These are phyloP conservation scores for Aspergillus homomorphus DNA, from an alignment of 495 filamentous ascomycete genomes.

Conservation along the genomic window DNA sequence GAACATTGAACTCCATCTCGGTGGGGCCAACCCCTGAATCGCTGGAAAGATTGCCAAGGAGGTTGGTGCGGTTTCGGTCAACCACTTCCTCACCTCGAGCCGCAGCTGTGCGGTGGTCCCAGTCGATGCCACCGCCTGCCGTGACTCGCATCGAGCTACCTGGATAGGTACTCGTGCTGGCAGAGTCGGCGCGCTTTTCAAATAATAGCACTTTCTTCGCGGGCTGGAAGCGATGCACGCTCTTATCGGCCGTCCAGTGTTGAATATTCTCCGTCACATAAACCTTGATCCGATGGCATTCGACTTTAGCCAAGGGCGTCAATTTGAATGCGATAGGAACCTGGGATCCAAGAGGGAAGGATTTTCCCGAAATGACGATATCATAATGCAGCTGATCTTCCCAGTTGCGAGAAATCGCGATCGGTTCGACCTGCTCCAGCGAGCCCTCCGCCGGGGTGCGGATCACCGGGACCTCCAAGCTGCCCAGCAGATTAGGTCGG, in stretches of 20 bases:
- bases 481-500: slow-evolving; percentile 81
- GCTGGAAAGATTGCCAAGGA: slow-evolving; percentile 76
- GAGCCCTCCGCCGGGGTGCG: slow-evolving; percentile 89
- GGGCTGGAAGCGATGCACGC: slow-evolving; percentile 81
- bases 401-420: slow-evolving; percentile 95
- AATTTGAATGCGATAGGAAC: slow-evolving; percentile 98
- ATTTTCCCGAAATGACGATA: slow-evolving; percentile 98
- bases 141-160: slow-evolving; percentile 76
- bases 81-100: slow-evolving; percentile 58
- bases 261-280: slow-evolving; percentile 92
- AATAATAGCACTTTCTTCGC: slow-evolving; percentile 82
- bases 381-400: slow-evolving; percentile 98
- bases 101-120: slow-evolving; percentile 57
- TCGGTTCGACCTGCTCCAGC: slow-evolving; percentile 90
- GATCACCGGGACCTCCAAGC: slow-evolving; percentile 80
- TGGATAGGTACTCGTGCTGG: slow-evolving; percentile 70
- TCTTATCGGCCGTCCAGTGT: slow-evolving; percentile 85
- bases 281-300: slow-evolving; percentile 94
- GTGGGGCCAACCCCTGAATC: slow-evolving; percentile 74
- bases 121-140: slow-evolving; percentile 76
- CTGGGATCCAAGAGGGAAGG: slow-evolving; percentile 86
- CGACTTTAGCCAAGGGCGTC: slow-evolving; percentile 92
- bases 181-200: slow-evolving; percentile 84
- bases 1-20: slow-evolving; percentile 96
- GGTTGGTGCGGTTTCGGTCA: slow-evolving; percentile 55